phyloP scores from a whole-genome alignment of 805 yeast species.

The Starmerella sp. region DNA sequence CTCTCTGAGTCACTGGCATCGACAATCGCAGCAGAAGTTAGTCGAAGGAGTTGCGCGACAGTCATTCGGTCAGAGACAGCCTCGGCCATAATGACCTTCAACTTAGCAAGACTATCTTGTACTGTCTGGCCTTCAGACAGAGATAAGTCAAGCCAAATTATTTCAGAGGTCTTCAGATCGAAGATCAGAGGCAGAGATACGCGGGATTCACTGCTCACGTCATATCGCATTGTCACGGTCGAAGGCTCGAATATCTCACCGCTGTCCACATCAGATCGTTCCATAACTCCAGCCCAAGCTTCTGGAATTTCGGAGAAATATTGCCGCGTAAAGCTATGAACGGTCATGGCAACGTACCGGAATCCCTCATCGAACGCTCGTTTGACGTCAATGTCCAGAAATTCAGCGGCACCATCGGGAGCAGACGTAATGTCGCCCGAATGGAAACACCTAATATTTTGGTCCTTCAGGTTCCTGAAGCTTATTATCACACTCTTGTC shows the following conservation, averaged over 20 bases:
- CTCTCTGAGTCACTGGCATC: not conserved
- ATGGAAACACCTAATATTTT: not conserved
- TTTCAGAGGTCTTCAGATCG: not conserved
- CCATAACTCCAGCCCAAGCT: not conserved
- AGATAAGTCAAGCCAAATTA: not conserved
- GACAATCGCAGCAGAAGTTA: not conserved
- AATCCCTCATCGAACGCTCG: not conserved
- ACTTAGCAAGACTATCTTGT: not conserved
- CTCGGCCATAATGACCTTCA: not conserved
- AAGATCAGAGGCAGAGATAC: not conserved
- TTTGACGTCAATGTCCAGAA: not conserved
- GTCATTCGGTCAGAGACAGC: not conserved
- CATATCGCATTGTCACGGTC: not conserved
- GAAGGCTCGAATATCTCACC: not conserved
- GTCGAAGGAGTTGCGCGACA: not conserved
- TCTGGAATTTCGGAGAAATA: not conserved
- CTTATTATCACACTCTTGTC: not conserved
- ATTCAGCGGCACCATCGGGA: not conserved
- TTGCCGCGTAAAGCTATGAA: not conserved
- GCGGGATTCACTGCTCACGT: not conserved
- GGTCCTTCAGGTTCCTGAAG: not conserved
- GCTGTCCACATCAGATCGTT: not conserved
- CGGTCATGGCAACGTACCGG: not conserved
- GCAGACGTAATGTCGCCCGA: not conserved
- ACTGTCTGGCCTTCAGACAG: not conserved